Base-by-base conservation (phyloP, 768 basidiomycete species). In the Inosperma sp. region DNA sequence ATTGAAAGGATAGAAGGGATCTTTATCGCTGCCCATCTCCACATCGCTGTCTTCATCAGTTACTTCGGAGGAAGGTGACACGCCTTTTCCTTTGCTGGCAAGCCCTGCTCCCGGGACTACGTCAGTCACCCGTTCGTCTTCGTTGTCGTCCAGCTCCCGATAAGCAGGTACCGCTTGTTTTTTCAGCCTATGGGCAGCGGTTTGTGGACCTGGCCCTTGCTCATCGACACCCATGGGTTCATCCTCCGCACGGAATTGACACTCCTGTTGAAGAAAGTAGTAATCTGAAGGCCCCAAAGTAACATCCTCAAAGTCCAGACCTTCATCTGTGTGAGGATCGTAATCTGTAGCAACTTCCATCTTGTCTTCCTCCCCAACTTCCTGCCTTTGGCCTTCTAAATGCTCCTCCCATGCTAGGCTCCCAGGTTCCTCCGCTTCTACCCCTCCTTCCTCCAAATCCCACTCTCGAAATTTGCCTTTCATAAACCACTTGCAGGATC, bases 1-100 rank as follows among this genome's bases (percentile, higher is more conserved):
- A 2, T 46, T 45, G 25, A 68, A 66, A 0, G 67, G 67, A 41
- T 52, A 53, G 7, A 46, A 54, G 25, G 52, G 46, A 10, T 51
- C 34, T 12, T 16, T 22, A 14, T n/a, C n/a, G n/a, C n/a, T n/a
- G n/a, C 30, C 48, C 58, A 57, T 56, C 3, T 53, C 45, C 3
- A 51, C 10, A 30, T 53, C 56, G 1, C 52, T 51, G 5, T 50
- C 42, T 29, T 25, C 25, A 14, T 54, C 30, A 14, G 16, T 3
- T 7, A 17, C 22, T 37, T 35, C 47, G 25, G 19, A 5, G 13
- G 6, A 13, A 16, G 52, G 40, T 2, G 51, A 21, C 3, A n/a
- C n/a, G n/a, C n/a, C n/a, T n/a, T 13, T 37, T 37, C 16, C 36
- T 37, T 37, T 37, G n/a, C n/a, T 37, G 36, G 19, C 19, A 35